phyloP scores from a whole-genome alignment of 768 basidiomycete genomes.

The Mycena crocata region DNA sequence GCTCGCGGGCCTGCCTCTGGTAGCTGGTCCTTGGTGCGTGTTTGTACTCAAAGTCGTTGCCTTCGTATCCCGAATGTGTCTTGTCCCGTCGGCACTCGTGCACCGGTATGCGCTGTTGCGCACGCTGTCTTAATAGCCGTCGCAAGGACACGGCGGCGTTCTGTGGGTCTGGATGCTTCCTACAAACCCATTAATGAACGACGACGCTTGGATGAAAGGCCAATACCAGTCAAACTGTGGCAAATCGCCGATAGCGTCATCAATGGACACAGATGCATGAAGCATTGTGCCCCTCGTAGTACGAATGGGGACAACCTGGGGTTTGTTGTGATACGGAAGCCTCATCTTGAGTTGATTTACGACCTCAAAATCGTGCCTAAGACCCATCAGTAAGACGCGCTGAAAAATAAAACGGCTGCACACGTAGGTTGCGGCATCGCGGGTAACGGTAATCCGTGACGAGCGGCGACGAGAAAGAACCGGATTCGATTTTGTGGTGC shows the following conservation, averaged over 20 bases:
- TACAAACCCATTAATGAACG: constrained; percentile 19
- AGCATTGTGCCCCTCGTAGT: constrained; percentile 63
- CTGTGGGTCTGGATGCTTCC: constrained; percentile 50
- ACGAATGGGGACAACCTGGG: constrained; percentile 51
- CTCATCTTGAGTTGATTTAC: constrained; percentile 62
- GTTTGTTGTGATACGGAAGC: constrained; percentile 52
- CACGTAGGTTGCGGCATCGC: constrained; percentile 64
- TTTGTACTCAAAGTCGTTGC: constrained; percentile 46
- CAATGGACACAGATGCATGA: constrained; percentile 68
- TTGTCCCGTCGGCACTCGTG: constrained; percentile 49
- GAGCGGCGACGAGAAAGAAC: constrained; percentile 65
- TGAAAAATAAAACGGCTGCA: neutral
- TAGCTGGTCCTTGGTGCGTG: constrained; percentile 52
- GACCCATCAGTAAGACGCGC: neutral
- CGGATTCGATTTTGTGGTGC: constrained; percentile 66
- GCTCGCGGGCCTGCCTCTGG: constrained; percentile 60
- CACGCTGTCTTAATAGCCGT: constrained; percentile 35
- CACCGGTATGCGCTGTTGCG: constrained; percentile 45
- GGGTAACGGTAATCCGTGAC: constrained; percentile 55
- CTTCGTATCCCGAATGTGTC: constrained; percentile 51
- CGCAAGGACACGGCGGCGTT: constrained; percentile 18
- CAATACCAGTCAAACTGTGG: constrained; percentile 79
- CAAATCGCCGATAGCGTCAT: constrained; percentile 81
- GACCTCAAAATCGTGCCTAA: constrained; percentile 57
- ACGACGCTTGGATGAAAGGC: constrained; percentile 2